A percentile compares a stretch with the other conserved stretches of the same genome.
These are phyloP conservation scores for Yarrowia alimentaria DNA, from an alignment of 805 yeast species.

Conservation along the genomic window DNA sequence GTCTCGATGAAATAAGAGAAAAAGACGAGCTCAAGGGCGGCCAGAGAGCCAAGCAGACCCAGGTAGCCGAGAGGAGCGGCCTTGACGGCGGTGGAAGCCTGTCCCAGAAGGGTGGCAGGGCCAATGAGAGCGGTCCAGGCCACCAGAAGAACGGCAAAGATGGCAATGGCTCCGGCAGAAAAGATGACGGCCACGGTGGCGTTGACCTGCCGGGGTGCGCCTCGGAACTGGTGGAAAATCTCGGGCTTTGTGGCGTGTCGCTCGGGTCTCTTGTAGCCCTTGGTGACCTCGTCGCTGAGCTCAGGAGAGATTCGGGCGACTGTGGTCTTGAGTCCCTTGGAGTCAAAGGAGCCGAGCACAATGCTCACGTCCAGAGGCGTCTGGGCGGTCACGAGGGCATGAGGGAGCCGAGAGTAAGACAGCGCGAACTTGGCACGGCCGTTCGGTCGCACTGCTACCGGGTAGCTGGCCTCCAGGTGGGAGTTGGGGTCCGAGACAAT, in stretches of 20 bases:
- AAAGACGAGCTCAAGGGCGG: slow-evolving; percentile 54
- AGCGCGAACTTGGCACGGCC: slow-evolving; percentile 40
- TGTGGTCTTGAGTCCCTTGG: slow-evolving; percentile 31
- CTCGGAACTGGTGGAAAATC: slow-evolving; percentile 60
- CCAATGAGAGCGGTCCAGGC: slow-evolving; percentile 36
- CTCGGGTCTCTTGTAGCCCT: slow-evolving; percentile 22
- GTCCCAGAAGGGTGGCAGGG: slow-evolving; percentile 30
- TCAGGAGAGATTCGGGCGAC: slow-evolving; percentile 30
- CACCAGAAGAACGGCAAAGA: slow-evolving; percentile 47
- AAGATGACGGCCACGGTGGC: slow-evolving; percentile 54
- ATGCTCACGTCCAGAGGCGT: slow-evolving; percentile 34
- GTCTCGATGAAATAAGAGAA: slow-evolving; percentile 57
- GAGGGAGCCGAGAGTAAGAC: slow-evolving; percentile 38
- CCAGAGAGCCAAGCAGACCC: slow-evolving; percentile 50
- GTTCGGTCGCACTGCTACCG: slow-evolving; percentile 37
- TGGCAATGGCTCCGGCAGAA: slow-evolving; percentile 45
- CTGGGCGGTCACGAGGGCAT: slow-evolving; percentile 34
- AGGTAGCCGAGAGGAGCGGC: slow-evolving; percentile 41
- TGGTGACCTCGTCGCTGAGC: slow-evolving; percentile 24
- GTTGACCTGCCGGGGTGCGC: slow-evolving; percentile 53
- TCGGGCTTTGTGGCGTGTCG: slow-evolving; percentile 52
- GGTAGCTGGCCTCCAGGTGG: slow-evolving; percentile 36
- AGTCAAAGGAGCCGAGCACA: slow-evolving; percentile 38
- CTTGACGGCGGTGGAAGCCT: slow-evolving; percentile 23
- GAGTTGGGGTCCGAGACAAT: slow-evolving; percentile 22